Conservation (phyloP, 176 grass and related monocot genomes). For the Metroxylon sagu region DNA sequence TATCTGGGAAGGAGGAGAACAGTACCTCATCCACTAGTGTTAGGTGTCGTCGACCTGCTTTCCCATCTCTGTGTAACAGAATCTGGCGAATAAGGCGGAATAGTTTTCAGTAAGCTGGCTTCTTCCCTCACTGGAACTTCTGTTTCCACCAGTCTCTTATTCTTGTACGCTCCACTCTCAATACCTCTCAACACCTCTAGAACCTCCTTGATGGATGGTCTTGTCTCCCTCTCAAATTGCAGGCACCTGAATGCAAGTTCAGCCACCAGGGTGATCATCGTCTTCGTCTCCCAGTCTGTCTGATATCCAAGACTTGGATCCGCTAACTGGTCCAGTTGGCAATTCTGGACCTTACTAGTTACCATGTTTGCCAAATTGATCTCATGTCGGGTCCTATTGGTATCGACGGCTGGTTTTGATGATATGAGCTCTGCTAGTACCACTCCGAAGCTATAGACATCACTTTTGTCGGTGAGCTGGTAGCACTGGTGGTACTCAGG, state of each 20-base stretch:
- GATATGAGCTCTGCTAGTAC: constrained; percentile 52
- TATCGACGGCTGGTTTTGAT: constrained; percentile 6
- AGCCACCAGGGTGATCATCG: constrained; percentile 8
- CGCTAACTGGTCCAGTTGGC: background rate
- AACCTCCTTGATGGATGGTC: constrained; percentile 4
- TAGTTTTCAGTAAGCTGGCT: too few relatives aligned
- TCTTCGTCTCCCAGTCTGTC: constrained; percentile 2
- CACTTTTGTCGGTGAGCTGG: constrained; percentile 66
- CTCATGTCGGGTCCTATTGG: background rate
- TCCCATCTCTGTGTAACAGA: too few relatives aligned
- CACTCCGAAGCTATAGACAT: constrained; percentile 69
- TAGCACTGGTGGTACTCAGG: constrained; percentile 43
- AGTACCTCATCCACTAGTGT: too few relatives aligned
- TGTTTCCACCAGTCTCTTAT: too few relatives aligned
- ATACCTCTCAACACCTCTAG: constrained; percentile 1
- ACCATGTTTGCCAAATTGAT: constrained; percentile 3
- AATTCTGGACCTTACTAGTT: background rate
- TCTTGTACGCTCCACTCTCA: too few relatives aligned
- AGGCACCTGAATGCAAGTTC: constrained; percentile 9
- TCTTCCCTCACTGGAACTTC: too few relatives aligned
- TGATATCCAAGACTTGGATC: background rate
- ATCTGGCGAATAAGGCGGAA: too few relatives aligned
- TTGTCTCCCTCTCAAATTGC: constrained; percentile 2
- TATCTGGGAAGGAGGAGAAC: too few relatives aligned
- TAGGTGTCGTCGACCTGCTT: too few relatives aligned